Evolutionary conservation across 1,284 basidiomycete genomes (phyloP), one percentile per base, ranked within the genome.

Genomic region (Trametes sp.): DNA sequence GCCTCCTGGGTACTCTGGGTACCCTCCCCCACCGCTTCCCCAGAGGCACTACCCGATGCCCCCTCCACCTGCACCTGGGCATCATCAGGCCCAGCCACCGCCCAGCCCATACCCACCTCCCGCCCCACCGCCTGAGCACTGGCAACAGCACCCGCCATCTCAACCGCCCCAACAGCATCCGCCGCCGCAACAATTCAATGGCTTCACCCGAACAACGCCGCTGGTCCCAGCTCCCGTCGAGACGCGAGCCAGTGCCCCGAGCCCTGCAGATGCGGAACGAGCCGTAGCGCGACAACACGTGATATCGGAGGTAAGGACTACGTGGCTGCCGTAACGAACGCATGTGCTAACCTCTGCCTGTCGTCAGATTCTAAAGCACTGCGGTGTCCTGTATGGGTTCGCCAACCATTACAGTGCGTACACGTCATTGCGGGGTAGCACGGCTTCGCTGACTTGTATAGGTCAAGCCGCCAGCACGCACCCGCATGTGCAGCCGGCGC

Each of bases 361-460:
- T 69, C 59, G 45, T 24, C 65, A 92, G 85, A 87, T 92, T 55
- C 72, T 86, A 62, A 80, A 83, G 61, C 85, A 87, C 67, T 92
- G 90, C 61, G 78, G 76, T 42, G 76, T 80, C 28, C 69, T 92
- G 52, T 87, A 87, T 69, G 63, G 78, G 7, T 92, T 92, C 70
- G 87, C 90, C 11, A 82, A 76, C 59, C 86, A 82, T 68, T 92
- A 87, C 75, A 85, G 88, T 90, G 63, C 31, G 61, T 55, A 2
- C 16, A 2, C n/a, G 13, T 16, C 28, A 11, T 48, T 3, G 31
- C 57, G 5, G 29, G 41, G 38, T 28, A 8, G 21, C 31, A 36
- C 60, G 26, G 54, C 28, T 41, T 57, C 48, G 52, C 44, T 48
- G 38, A 52, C 53, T 19, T 41, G 31, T 23, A 35, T 61, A 86